Evolutionary conservation across 2,329 filamentous ascomycete species (phyloP).

Genomic region (Lasiodiplodia theobromae): DNA sequence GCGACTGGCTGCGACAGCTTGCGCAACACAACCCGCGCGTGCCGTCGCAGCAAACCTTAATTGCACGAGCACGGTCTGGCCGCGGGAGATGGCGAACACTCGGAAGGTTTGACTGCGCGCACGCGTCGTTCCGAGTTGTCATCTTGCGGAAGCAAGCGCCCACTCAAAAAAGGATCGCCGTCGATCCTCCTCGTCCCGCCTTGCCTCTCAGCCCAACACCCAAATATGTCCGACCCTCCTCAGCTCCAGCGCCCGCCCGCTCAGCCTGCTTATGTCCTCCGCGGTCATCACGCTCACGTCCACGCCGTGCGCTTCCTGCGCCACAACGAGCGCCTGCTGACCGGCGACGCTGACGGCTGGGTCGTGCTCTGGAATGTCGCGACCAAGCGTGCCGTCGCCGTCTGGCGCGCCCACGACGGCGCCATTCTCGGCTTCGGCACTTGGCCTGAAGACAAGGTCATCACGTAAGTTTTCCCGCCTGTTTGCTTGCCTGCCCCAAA

Average conservation of each 20-base stretch:
- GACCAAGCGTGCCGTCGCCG: constrained; percentile 79
- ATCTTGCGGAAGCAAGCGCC: not conserved
- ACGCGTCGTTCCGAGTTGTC: constrained; percentile 22
- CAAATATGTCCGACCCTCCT: not conserved
- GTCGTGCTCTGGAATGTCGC: constrained; percentile 84
- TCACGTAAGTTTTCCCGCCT: constrained; percentile 71
- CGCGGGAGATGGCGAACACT: not conserved
- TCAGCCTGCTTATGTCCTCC: constrained; percentile 74
- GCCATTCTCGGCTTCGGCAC: constrained; percentile 76
- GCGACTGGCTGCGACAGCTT: not conserved
- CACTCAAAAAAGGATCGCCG: constrained; percentile 18
- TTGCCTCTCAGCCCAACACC: constrained; percentile 10
- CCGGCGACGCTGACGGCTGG: constrained; percentile 90
- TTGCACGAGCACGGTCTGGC: constrained; percentile 1
- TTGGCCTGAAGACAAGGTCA: constrained; percentile 76
- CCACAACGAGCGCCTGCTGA: constrained; percentile 77
- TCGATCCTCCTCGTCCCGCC: constrained; percentile 16
- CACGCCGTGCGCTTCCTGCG: constrained; percentile 78
- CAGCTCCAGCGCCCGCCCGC: constrained; percentile 52
- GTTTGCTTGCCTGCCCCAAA: not conserved
- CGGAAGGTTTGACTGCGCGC: constrained; percentile 11
- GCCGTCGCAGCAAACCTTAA: constrained; percentile 2
- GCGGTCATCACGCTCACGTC: constrained; percentile 83
- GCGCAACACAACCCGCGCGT: not conserved
- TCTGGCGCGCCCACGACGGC: constrained; percentile 85